phyloP scores from a whole-genome alignment of 129 eudicot species.

The Escallonia herrerae region DNA sequence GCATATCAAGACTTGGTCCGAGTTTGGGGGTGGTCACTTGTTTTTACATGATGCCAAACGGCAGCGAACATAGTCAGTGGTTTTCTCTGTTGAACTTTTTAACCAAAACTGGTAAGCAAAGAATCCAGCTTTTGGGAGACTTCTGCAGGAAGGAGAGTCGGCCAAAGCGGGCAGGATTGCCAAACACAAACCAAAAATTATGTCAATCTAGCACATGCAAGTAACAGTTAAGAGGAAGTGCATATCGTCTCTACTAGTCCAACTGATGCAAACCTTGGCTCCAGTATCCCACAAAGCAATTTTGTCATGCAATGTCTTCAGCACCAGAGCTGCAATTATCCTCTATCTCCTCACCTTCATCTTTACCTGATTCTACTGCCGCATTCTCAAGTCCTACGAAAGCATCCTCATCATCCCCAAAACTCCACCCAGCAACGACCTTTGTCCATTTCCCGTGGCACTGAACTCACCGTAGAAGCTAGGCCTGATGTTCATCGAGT shows the following conservation, averaged over 20 bases:
- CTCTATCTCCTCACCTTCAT: slow-evolving; percentile 14
- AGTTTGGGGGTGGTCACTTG: too few relatives aligned
- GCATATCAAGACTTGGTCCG: too few relatives aligned
- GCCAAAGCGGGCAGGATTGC: not conserved
- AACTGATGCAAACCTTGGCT: not conserved
- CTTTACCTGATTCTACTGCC: slow-evolving; percentile 1
- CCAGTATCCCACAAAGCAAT: not conserved
- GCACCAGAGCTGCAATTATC: slow-evolving; percentile 8
- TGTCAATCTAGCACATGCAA: not conserved
- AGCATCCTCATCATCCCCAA: slow-evolving; percentile 5
- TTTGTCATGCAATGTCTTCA: slow-evolving; percentile 3
- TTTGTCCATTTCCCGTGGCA: not conserved
- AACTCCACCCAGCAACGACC: not conserved
- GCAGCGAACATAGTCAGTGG: too few relatives aligned
- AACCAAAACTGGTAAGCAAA: too few relatives aligned
- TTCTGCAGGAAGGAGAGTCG: not conserved
- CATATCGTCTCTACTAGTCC: not conserved
- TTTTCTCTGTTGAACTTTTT: too few relatives aligned
- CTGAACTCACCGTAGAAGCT: not conserved
- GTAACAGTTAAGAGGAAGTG: not conserved
- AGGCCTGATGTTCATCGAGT: not conserved
- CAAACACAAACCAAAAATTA: not conserved
- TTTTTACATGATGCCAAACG: too few relatives aligned
- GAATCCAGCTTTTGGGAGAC: not conserved
- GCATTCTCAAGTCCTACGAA: not conserved